These are phyloP conservation scores for Cytospora leucostoma DNA, from an alignment of 2,329 filamentous ascomycete genomes.

Conservation along the genomic window DNA sequence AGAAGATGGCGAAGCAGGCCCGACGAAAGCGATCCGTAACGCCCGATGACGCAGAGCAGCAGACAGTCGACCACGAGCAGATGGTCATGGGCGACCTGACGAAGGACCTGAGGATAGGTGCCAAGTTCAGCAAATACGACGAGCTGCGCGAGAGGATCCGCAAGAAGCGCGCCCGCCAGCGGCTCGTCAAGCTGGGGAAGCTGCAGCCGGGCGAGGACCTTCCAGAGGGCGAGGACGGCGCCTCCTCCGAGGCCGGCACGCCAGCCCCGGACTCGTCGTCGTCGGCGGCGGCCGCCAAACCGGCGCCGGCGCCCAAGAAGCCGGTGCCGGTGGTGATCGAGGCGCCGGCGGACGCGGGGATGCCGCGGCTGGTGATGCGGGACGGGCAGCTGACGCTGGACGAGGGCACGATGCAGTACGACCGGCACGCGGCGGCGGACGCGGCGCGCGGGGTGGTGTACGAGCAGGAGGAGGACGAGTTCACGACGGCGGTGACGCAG, in stretches of 20 bases:
- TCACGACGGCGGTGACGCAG: slow-evolving; percentile 70
- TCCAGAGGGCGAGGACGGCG: slow-evolving; percentile 27
- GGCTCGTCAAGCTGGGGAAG: slow-evolving; percentile 24
- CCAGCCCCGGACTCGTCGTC: slow-evolving; percentile 27
- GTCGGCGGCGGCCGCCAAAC: background rate
- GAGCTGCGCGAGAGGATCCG: slow-evolving; percentile 70
- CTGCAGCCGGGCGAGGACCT: slow-evolving; percentile 21
- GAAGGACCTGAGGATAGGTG: slow-evolving; percentile 66
- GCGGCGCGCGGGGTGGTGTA: slow-evolving; percentile 55
- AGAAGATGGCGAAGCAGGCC: slow-evolving; percentile 31
- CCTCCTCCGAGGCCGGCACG: slow-evolving; percentile 25
- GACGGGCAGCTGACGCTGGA: slow-evolving; percentile 74
- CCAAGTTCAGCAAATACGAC: slow-evolving; percentile 70
- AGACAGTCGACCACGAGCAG: slow-evolving; percentile 64
- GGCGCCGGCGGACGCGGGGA: slow-evolving; percentile 31
- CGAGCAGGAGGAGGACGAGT: slow-evolving; percentile 75
- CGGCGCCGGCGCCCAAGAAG: slow-evolving; percentile 29
- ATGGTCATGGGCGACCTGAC: slow-evolving; percentile 75
- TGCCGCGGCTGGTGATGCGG: slow-evolving; percentile 61
- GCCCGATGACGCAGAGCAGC: slow-evolving; percentile 63
- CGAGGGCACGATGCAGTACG: slow-evolving; percentile 65
- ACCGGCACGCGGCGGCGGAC: slow-evolving; percentile 65
- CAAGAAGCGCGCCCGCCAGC: slow-evolving; percentile 36
- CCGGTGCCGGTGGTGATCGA: slow-evolving; percentile 35
- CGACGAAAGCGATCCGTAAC: slow-evolving; percentile 52